Base-by-base conservation (phyloP, 306 rosid genomes). In the Senna tora region DNA sequence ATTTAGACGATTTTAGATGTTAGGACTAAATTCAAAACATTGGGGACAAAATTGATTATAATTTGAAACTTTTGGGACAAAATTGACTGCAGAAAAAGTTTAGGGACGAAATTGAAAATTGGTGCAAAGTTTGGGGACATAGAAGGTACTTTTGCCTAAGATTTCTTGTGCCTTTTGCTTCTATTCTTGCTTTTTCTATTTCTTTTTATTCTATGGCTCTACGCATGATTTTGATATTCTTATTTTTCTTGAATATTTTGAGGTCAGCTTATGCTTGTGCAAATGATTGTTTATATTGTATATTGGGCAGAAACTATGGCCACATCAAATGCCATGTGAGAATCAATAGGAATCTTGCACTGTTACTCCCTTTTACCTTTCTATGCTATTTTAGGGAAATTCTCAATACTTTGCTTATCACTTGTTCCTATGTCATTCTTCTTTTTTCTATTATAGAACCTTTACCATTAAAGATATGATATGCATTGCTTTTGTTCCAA, bases 141-240 rank as follows among this genome's bases (percentile, higher is more conserved):
- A n/a, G n/a, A n/a, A n/a, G n/a, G n/a, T n/a, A n/a, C n/a, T n/a
- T n/a, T n/a, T n/a, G n/a, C n/a, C n/a, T 56, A 41, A 34, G 30
- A 50, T 59, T 59, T 72, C 74, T n/a, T 65, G 7, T 21, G 38
- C 61, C 12, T 53, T 77, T 81, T 69, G 69, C 34, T 56, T 56
- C 55, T 21, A 4, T 14, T 5, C 42, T 42, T 16, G 21, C 4
- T n/a, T 21, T 58, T 65, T 57, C 38, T 50, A 17, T 17, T 20
- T 69, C 15, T 71, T 49, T 63, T 32, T 56, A 47, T 73, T 52
- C 77, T n/a, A n/a, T n/a, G n/a, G n/a, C n/a, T n/a, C n/a, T 69
- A 22, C 49, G 20, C 30, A 57, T 45, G 38, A 50, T 19, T 36
- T 51, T 77, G 15, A 34, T 69, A 38, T 41, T 61, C 43, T 52